Percentiles rank a stretch among this genome's conserved stretches.
phyloP scores from a whole-genome alignment of 768 basidiomycete species.

The Rhodotorula kratochvilovae region DNA sequence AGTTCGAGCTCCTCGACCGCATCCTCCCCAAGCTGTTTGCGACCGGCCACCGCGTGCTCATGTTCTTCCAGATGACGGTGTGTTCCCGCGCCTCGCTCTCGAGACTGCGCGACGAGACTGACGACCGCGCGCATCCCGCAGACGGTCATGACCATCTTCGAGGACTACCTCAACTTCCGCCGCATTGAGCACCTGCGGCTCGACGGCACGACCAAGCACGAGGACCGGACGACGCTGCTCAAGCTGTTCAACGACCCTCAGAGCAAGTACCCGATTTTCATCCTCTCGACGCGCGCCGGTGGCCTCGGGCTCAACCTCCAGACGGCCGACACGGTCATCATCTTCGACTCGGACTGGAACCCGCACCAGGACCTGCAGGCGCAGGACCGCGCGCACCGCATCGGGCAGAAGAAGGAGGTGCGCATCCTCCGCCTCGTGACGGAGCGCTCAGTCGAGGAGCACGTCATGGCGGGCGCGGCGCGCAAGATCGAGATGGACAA shows the following conservation, averaged over 20 bases:
- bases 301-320: slow-evolving; percentile 87
- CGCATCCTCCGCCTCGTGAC: slow-evolving; percentile 95
- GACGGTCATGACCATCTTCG: slow-evolving; percentile 91
- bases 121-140: slow-evolving; percentile 57
- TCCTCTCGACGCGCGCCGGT: slow-evolving; percentile 74
- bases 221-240: slow-evolving; percentile 80
- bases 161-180: slow-evolving; percentile 66
- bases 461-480: slow-evolving; percentile 73
- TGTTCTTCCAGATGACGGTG: slow-evolving; percentile 98
- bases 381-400: slow-evolving; percentile 90
- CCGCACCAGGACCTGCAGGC: slow-evolving; percentile 98
- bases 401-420: slow-evolving; percentile 97
- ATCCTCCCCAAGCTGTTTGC: slow-evolving; percentile 91
- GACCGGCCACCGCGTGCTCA: slow-evolving; percentile 88
- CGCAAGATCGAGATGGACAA: slow-evolving; percentile 98
- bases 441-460: slow-evolving; percentile 96
- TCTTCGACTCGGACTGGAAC: slow-evolving; percentile 63
- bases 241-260: slow-evolving; percentile 74
- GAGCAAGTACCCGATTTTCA: slow-evolving; percentile 60
- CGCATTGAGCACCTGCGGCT: slow-evolving; percentile 83
- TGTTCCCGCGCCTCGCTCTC: slow-evolving; percentile 57
- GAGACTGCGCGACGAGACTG: slow-evolving; percentile 70
- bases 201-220: slow-evolving; percentile 77
- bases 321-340: slow-evolving; percentile 51
- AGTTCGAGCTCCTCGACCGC: slow-evolving; percentile 84